Evolutionary conservation across 805 yeast species (phyloP), one percentile per base, ranked within the genome.

Genomic region (Candida endomychidarum): DNA sequence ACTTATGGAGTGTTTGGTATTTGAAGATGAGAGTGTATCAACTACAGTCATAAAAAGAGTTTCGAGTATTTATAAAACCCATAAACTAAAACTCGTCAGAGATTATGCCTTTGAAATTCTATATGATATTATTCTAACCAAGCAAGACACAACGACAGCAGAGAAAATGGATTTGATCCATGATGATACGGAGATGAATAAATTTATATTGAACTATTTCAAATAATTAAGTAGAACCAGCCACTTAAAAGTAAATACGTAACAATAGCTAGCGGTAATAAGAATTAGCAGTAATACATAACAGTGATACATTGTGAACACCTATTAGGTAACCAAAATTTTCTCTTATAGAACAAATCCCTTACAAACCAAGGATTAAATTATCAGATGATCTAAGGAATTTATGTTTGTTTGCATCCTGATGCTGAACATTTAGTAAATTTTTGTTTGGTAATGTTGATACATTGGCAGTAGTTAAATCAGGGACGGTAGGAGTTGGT

Each of bases 1-100:
- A 37, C 45, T 78, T 0, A 72, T 81, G 46, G 72, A 70, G 5
- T 60, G 61, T 30, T 40, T 81, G 22, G 50, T 60, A 34, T 32
- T 15, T 14, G 10, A 15, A 52, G 12, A 38, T 38, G 28, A 41
- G 2, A 32, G 27, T 23, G 45, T 38, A 4, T 21, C 31, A 12
- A 10, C n/a, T 1, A 19, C 22, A 3, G 21, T 40, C 19, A 14
- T 38, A 4, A 42, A 46, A 16, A 36, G 49, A 24, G 8, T 46
- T 4, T 8, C 26, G 1, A 18, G 27, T 9, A 12, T 43, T 3
- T 15, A 38, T 6, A 27, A 19, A 10, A 40, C 24, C 7, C 50
- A 46, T 15, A 40, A 38, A 20, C 15, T 33, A 1, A 28, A 10
- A 5, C 14, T 28, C 2, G 17, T 46, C 3, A 18, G 38, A 18